Base-by-base conservation (phyloP, 2,329 filamentous ascomycete species). In the Thelonectria olida region DNA sequence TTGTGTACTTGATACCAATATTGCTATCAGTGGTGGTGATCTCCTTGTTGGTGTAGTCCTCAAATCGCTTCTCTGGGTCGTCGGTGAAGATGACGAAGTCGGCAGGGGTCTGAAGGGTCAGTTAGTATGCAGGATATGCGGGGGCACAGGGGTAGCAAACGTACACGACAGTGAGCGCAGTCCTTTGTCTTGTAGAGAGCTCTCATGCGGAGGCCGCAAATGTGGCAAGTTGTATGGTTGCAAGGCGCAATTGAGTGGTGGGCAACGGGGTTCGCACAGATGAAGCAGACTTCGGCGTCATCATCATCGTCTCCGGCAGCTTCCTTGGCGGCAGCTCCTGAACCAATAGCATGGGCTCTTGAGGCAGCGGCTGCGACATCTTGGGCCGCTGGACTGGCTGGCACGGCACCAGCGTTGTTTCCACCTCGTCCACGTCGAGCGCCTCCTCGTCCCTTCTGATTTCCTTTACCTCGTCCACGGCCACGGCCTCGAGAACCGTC, bases 141-240 rank as follows among this genome's bases (percentile, higher is more conserved):
- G n/a, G 50, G 17, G 23, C 28, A 31, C 25, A 42, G 36, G 13
- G 10, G 50, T 34, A 8, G 36, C n/a, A 8, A 31, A 42, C 90
- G 69, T 84, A 94, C 92, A 73, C 96, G 85, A 76, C 96, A 99
- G 77, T 98, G 94, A n/a, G 94, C 92, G 78, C 96, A 99, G 66
- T 94, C 92, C 77, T 97, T 97, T 62, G 90, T 96, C 82, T 97
- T 98, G 80, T 98, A 99, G 44, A 99, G 81, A 1, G 95, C 96
- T 70, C 96, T 88, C 87, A 98, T 88, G 61, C 96, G 88, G 69
- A 99, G 81, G 9, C 93, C 90, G 77, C 96, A 99, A 67, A 98
- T 97, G 79, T 99, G 96, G 75, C 96, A 99, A 49, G 95, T 97
- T 58, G 92, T 87, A 79, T 99, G 96, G 77, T 97, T 98, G 80